Percentiles rank a stretch among this genome's conserved stretches.
Evolutionary conservation across 75 land plant species (phyloP).

Genomic region (Picea sitchensis): DNA sequence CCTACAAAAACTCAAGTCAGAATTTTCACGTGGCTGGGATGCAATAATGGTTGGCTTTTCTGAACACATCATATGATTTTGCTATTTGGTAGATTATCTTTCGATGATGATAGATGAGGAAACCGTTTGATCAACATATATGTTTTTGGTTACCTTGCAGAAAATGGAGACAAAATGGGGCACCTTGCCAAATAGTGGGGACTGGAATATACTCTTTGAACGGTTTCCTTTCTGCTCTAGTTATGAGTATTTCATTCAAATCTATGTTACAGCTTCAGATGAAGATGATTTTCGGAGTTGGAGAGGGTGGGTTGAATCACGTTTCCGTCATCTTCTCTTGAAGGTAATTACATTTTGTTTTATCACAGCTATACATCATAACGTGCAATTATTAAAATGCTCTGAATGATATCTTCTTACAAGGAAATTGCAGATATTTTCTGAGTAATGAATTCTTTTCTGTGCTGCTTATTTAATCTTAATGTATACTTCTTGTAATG

Average conservation of each 20-base stretch:
- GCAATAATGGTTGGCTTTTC: slow-evolving; percentile 16
- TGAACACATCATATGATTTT: not conserved
- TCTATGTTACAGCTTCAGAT: slow-evolving; percentile 24
- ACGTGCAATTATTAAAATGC: no score
- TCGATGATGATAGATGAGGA: no score
- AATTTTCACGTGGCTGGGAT: slow-evolving; percentile 32
- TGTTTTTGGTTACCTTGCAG: not conserved
- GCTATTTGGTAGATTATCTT: no score
- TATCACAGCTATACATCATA: not conserved
- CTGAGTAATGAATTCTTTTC: not conserved
- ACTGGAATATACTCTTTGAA: slow-evolving; percentile 38
- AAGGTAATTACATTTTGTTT: slow-evolving; percentile 20
- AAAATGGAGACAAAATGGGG: not conserved
- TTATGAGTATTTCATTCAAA: slow-evolving; percentile 22
- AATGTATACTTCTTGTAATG: slow-evolving; percentile 5
- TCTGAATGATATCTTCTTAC: no score
- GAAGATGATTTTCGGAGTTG: slow-evolving; percentile 33
- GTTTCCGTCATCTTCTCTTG: slow-evolving; percentile 33
- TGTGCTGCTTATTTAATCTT: not conserved
- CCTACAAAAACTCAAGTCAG: slow-evolving; percentile 23
- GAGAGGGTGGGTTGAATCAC: slow-evolving; percentile 49
- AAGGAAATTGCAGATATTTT: no score
- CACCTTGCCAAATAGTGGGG: slow-evolving; percentile 9
- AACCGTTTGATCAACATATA: no score
- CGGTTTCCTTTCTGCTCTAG: slow-evolving; percentile 24